Percentiles rank a stretch among this genome's conserved stretches.
These are phyloP conservation scores for Xerocomus spinulosus DNA, from an alignment of 768 basidiomycete species.

Conservation along the genomic window DNA sequence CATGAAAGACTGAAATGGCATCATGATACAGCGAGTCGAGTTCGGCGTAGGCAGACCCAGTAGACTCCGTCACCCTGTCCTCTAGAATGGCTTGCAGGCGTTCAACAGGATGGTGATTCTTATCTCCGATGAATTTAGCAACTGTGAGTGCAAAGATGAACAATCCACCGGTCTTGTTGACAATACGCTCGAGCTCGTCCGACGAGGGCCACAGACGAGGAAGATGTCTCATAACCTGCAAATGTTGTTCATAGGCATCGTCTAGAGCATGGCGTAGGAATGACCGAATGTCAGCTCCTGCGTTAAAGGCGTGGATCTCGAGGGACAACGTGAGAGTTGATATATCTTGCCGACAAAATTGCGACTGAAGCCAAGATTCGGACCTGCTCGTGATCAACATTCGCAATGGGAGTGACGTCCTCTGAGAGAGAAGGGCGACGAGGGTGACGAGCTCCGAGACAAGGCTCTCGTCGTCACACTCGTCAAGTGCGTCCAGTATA, in stretches of 20 bases:
- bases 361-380: constrained; percentile 17
- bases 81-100: constrained; percentile 14
- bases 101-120: constrained; percentile 9
- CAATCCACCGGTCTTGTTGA: constrained; percentile 20
- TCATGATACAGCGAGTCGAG: constrained; percentile 19
- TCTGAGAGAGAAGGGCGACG: constrained; percentile 13
- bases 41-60: constrained; percentile 14
- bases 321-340: constrained; percentile 9
- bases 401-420: constrained; percentile 17
- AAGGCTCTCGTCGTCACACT: constrained; percentile 24
- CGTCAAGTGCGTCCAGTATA: constrained; percentile 22
- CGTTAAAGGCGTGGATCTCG: constrained; percentile 22
- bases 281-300: constrained; percentile 22
- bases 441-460: constrained; percentile 25
- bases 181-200: constrained; percentile 16
- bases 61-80: neutral
- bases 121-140: constrained; percentile 22
- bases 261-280: constrained; percentile 20
- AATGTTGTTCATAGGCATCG: constrained; percentile 15
- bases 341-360: constrained; percentile 15
- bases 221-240: constrained; percentile 13
- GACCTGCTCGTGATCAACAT: constrained; percentile 25
- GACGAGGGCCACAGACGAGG: constrained; percentile 25
- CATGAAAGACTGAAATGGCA: constrained; percentile 17
- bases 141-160: constrained; percentile 30